phyloP scores from a whole-genome alignment of 1,284 basidiomycete species.

The Cryptococcus sp. region DNA sequence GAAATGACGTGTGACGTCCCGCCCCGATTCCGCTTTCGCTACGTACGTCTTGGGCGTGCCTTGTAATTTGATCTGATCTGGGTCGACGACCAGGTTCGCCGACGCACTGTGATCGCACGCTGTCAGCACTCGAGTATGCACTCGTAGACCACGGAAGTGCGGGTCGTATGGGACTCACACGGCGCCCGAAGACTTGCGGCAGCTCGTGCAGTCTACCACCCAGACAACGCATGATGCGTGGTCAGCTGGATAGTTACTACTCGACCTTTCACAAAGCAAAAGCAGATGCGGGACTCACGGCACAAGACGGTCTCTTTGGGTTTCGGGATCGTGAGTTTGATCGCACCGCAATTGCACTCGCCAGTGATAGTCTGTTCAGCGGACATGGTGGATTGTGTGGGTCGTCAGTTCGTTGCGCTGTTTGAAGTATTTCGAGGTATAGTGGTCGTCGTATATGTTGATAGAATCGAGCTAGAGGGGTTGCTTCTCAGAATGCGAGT shows the following conservation, averaged over 20 bases:
- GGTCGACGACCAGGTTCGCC: conserved; percentile 4
- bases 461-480: not conserved
- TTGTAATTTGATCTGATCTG: conserved; percentile 12
- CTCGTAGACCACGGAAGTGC: not conserved
- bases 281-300: conserved; percentile 17
- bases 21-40: conserved; percentile 21
- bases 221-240: not conserved
- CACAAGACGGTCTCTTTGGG: conserved; percentile 14
- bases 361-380: conserved; percentile 17
- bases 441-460: no score
- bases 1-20: conserved; percentile 28
- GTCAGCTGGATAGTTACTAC: not conserved
- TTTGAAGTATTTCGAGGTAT: no score
- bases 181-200: conserved; percentile 20
- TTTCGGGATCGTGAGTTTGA: conserved; percentile 21
- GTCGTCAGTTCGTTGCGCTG: no score
- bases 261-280: no score
- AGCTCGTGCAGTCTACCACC: conserved; percentile 20
- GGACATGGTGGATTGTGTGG: not conserved
- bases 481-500: not conserved
- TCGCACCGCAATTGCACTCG: conserved; percentile 22
- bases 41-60: conserved; percentile 17
- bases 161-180: conserved; percentile 11
- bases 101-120: conserved; percentile 3
- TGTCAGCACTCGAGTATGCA: not conserved